Percentiles rank a stretch among this genome's conserved stretches.
Evolutionary conservation across 192 early-diverging fungal species (phyloP).

Genomic region (Endogone sp.): DNA sequence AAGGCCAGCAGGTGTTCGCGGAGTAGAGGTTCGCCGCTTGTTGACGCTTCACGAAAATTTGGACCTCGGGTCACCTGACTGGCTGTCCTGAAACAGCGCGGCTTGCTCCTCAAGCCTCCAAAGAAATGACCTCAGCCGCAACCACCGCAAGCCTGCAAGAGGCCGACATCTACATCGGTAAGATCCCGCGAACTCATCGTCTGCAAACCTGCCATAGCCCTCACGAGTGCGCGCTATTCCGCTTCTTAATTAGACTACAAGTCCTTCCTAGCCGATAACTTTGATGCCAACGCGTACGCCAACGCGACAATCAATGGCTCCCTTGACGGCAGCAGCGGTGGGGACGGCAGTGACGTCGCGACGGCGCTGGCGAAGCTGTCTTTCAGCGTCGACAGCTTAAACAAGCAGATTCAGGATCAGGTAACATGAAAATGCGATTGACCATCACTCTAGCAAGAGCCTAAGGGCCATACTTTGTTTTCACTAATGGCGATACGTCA

Average conservation of each 20-base stretch:
- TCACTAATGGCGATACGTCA: background rate
- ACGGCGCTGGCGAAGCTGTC: conserved; percentile 62
- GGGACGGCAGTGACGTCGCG: conserved; percentile 56
- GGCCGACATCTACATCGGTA: conserved; percentile 18
- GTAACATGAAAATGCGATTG: conserved; percentile 24
- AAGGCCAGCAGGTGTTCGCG: too few relatives aligned
- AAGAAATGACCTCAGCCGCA: background rate
- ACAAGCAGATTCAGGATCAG: conserved; percentile 71
- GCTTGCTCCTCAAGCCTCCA: background rate
- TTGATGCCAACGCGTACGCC: conserved; percentile 67
- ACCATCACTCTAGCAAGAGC: too few relatives aligned
- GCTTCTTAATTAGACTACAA: conserved; percentile 49
- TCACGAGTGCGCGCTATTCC: background rate
- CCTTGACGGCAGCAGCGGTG: conserved; percentile 34
- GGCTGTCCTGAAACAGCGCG: background rate
- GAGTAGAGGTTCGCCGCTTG: background rate
- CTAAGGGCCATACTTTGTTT: too few relatives aligned
- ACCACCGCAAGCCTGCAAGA: conserved; percentile 4
- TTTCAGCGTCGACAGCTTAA: conserved; percentile 70
- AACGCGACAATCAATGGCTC: conserved; percentile 60
- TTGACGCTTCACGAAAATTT: background rate
- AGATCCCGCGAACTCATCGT: background rate
- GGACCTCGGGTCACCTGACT: background rate
- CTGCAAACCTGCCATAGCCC: background rate
- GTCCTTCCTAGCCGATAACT: conserved; percentile 56